Conservation (phyloP, 2,329 filamentous ascomycete species). For the Cryphonectria radicalis region DNA sequence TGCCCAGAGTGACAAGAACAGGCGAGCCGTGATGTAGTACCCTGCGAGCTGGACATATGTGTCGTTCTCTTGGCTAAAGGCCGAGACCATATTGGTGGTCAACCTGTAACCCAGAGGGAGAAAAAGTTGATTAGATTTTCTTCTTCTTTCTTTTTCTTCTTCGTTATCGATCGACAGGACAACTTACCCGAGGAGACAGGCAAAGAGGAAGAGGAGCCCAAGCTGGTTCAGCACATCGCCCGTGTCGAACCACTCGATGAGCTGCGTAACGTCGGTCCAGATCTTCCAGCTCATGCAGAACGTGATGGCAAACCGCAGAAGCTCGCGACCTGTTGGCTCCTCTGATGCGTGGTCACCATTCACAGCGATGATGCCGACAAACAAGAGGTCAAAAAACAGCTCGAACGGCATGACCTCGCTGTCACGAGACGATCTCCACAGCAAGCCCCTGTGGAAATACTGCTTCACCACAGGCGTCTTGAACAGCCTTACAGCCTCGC, state of each 20-base stretch:
- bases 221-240: slow-evolving; percentile 64
- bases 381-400: slow-evolving; percentile 67
- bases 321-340: slow-evolving; percentile 54
- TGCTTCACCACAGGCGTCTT: slow-evolving; percentile 64
- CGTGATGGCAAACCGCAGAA: slow-evolving; percentile 64
- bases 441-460: slow-evolving; percentile 67
- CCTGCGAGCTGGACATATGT: slow-evolving; percentile 63
- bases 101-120: slow-evolving; percentile 41
- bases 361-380: slow-evolving; percentile 65
- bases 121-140: slow-evolving; percentile 11
- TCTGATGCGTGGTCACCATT: slow-evolving; percentile 65
- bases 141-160: slow-evolving; percentile 13
- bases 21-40: slow-evolving; percentile 63
- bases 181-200: slow-evolving; percentile 59
- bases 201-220: slow-evolving; percentile 63
- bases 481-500: slow-evolving; percentile 55
- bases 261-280: slow-evolving; percentile 62
- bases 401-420: slow-evolving; percentile 68
- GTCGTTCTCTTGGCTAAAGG: slow-evolving; percentile 51
- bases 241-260: slow-evolving; percentile 65
- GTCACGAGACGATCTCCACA: slow-evolving; percentile 63
- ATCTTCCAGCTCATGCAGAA: slow-evolving; percentile 69
- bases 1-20: slow-evolving; percentile 57
- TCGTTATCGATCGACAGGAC: not conserved
- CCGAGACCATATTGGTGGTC: slow-evolving; percentile 65